phyloP scores from a whole-genome alignment of 1,139 yeast genomes.

The Meyerozyma sp. region DNA sequence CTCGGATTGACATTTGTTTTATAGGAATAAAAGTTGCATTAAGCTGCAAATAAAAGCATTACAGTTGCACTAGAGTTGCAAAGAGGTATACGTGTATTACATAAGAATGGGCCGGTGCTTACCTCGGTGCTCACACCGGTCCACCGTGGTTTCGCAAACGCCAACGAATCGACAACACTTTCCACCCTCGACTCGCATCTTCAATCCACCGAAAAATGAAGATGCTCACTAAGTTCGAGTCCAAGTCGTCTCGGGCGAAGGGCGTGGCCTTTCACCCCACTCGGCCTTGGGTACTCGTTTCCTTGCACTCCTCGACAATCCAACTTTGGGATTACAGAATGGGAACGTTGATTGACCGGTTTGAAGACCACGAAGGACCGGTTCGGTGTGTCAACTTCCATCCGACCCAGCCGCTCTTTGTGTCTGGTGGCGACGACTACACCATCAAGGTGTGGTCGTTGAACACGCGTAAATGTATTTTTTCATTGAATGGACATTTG shows the following conservation, averaged over 20 bases:
- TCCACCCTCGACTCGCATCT: conserved; percentile 1
- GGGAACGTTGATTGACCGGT: conserved; percentile 96
- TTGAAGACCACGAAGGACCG: conserved; percentile 98
- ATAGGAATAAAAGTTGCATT: background rate
- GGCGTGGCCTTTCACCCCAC: conserved; percentile 98
- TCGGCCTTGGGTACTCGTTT: conserved; percentile 94
- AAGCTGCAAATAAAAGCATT: too few species aligned
- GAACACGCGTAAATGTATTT: conserved; percentile 84
- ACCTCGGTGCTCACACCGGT: background rate
- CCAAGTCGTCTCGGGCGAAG: conserved; percentile 97
- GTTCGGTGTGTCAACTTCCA: conserved; percentile 95
- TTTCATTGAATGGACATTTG: conserved; percentile 87
- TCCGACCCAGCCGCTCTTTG: conserved; percentile 96
- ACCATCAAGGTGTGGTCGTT: conserved; percentile 95
- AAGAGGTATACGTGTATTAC: background rate
- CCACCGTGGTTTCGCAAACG: background rate
- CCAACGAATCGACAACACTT: conserved; percentile 2
- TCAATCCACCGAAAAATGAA: conserved; percentile 48
- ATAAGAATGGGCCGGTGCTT: background rate
- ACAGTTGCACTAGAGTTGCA: background rate
- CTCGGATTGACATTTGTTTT: background rate
- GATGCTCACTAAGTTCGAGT: conserved; percentile 97
- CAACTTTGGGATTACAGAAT: conserved; percentile 99
- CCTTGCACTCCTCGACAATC: conserved; percentile 89
- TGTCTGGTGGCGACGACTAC: conserved; percentile 96